Base-by-base conservation (phyloP, 495 filamentous ascomycete genomes). In the Podospora fimiseda region DNA sequence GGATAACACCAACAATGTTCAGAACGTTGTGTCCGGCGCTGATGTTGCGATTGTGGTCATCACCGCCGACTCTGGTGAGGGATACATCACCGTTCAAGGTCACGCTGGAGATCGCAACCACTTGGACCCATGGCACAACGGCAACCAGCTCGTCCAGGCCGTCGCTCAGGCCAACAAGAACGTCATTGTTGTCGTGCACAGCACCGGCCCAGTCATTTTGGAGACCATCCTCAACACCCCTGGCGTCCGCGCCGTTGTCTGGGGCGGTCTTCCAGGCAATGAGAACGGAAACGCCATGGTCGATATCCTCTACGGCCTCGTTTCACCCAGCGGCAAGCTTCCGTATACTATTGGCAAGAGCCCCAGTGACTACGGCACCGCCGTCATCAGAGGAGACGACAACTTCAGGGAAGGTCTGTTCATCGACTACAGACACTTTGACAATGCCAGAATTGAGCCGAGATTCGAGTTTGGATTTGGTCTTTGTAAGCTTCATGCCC, bases 151-250 rank as follows among this genome's bases (percentile, higher is more conserved):
- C 9, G 80, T 95, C 22, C 75, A 51, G 70, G 80, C 62, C 82
- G 93, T 72, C 69, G 83, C 59, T 50, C 71, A 54, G 69, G 80
- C 64, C 42, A 78, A 75, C 54, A 82, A 85, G 38, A 82, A 79
- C 50, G 86, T 85, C 13, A 78, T 98, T n/a, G 89, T 98, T 0
- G 81, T 98, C 6, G 74, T 96, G n/a, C 93, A 98, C 65, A 80
- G 90, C n/a, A 83, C 91, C 7, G 93, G 93, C 0, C 89, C 93
- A 1, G 82, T 95, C 14, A 77, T 93, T 9, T 65, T 97, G 37
- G 92, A 96, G 64, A 73, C 79, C 16, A 92, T 90, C 80, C 84
- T 91, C 50, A 82, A 88, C 22, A 72, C 86, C 9, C 81, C 86
- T 0, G 80, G 77, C 36, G 82, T 98, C 23, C 20, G 44, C 2